A percentile compares a stretch with the other conserved stretches of the same genome.
These are phyloP conservation scores for Rhizophagus sp. DNA, from an alignment of 192 early-diverging fungal genomes.

Conservation along the genomic window DNA sequence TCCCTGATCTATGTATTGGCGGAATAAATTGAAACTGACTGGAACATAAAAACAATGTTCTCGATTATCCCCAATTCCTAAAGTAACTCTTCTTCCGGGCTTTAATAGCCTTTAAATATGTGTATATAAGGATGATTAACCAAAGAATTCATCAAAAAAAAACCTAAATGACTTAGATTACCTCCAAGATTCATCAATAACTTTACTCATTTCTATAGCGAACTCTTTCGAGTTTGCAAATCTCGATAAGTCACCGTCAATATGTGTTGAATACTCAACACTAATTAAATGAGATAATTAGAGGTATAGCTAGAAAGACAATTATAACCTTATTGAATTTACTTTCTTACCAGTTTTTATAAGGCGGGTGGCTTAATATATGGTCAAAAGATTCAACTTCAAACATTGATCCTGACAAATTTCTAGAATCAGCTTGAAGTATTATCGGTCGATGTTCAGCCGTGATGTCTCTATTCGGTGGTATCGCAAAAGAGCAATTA, in stretches of 20 bases:
- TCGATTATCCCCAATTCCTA: conserved; percentile 95
- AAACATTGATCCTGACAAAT: conserved; percentile 65
- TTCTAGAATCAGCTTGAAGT: conserved; percentile 78
- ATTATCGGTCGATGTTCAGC: conserved; percentile 83
- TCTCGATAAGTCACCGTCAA: conserved; percentile 84
- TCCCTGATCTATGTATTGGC: conserved; percentile 77
- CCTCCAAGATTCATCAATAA: conserved; percentile 71
- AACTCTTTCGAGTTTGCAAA: conserved; percentile 79
- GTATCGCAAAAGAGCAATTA: conserved; percentile 83
- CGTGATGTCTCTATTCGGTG: conserved; percentile 57
- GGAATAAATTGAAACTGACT: conserved; percentile 80
- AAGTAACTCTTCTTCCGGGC: conserved; percentile 65
- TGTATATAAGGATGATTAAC: neutral
- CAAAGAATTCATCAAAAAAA: neutral
- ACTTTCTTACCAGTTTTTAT: conserved; percentile 75
- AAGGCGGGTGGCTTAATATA: conserved; percentile 90
- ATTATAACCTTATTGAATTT: neutral
- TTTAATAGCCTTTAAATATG: conserved; percentile 65
- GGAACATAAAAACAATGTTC: conserved; percentile 89
- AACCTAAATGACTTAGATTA: conserved; percentile 24
- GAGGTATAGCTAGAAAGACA: neutral
- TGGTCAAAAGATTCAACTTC: conserved; percentile 80
- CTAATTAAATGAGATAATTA: conserved; percentile 1
- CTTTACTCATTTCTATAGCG: conserved; percentile 69
- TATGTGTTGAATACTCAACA: conserved; percentile 80